Base-by-base conservation (phyloP, 306 rosid genomes). In the Dryas alaskensis region DNA sequence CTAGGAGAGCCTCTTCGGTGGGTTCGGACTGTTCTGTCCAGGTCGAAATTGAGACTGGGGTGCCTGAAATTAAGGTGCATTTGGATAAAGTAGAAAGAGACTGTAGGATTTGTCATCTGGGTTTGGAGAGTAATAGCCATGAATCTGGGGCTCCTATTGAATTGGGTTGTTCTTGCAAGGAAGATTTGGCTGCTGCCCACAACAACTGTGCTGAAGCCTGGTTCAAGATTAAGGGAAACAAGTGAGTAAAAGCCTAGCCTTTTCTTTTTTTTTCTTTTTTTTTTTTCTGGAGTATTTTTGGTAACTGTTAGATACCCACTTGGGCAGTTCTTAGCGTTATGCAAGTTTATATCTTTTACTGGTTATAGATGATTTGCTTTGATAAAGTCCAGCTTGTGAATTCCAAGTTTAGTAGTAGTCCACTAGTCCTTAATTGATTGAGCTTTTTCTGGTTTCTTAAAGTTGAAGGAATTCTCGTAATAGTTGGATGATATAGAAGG, bases 31-130 rank as follows among this genome's bases (percentile, higher is more conserved):
- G 92, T 76, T 89, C 94, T 48, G 89, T 85, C 52, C 83, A 76
- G 72, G 78, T 88, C 45, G 98, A 83, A 75, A 80, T 76, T 77
- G 87, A 78, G 79, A 78, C 31, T 69, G 97, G 84, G 81, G 76
- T 80, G 67, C 84, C 89, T 39, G 98, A 94, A 78, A 73, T 84
- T 59, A 91, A 89, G 85, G 88, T 92, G 88, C 95, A 88, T 87
- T 94, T 90, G 80, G 83, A 78, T 57, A 87, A 82, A 79, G 87
- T 81, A 11, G 99, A 95, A 86, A 92, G 84, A 44, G 97, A 92
- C 79, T 95, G 99, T 72, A 79, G 99, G 81, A 95, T 95, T 83
- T 95, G 99, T 73, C 99, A 95, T 65, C 81, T 95, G 93, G 97
- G 99, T 73, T 88, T 95, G 96, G 98, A 90, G 73, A 92, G 93